Evolutionary conservation across 2,329 filamentous ascomycete genomes (phyloP).

Genomic region (Botrytis medusae): DNA sequence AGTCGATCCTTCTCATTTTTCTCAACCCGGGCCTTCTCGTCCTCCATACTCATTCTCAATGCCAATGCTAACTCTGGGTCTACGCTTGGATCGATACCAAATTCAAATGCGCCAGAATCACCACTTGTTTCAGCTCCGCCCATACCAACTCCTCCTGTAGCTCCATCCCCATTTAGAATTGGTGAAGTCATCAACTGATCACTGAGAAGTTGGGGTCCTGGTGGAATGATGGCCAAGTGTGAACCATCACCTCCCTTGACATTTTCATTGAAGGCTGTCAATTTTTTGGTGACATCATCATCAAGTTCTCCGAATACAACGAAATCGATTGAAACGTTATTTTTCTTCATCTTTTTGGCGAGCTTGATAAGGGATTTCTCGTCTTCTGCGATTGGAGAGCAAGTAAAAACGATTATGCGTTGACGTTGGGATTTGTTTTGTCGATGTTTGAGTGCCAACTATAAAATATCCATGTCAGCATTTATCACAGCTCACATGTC

Average conservation of each 20-base stretch:
- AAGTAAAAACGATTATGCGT: slow-evolving; percentile 95
- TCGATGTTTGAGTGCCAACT: slow-evolving; percentile 96
- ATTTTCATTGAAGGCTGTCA: slow-evolving; percentile 88
- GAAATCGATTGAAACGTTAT: slow-evolving; percentile 90
- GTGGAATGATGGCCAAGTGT: slow-evolving; percentile 85
- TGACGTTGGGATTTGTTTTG: slow-evolving; percentile 97
- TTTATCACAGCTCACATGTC: not conserved
- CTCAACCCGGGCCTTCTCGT: slow-evolving; percentile 92
- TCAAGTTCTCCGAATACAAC: slow-evolving; percentile 92
- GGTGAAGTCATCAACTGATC: slow-evolving; percentile 88
- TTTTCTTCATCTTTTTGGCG: slow-evolving; percentile 99
- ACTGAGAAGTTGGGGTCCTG: slow-evolving; percentile 86
- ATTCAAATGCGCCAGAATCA: slow-evolving; percentile 68
- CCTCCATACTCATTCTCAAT: slow-evolving; percentile 95
- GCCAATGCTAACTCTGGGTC: slow-evolving; percentile 94
- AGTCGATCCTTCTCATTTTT: slow-evolving; percentile 62
- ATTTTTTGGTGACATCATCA: slow-evolving; percentile 86
- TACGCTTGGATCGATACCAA: slow-evolving; percentile 85
- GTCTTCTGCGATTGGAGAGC: slow-evolving; percentile 85
- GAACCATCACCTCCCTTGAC: slow-evolving; percentile 92
- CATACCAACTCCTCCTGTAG: slow-evolving; percentile 55
- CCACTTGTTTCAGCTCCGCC: slow-evolving; percentile 52
- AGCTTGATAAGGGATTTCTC: slow-evolving; percentile 86
- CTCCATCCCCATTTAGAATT: slow-evolving; percentile 82
- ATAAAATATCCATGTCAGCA: slow-evolving; percentile 31